Base-by-base conservation (phyloP, 345 rosid genomes). In the Euphorbia tirucalli region DNA sequence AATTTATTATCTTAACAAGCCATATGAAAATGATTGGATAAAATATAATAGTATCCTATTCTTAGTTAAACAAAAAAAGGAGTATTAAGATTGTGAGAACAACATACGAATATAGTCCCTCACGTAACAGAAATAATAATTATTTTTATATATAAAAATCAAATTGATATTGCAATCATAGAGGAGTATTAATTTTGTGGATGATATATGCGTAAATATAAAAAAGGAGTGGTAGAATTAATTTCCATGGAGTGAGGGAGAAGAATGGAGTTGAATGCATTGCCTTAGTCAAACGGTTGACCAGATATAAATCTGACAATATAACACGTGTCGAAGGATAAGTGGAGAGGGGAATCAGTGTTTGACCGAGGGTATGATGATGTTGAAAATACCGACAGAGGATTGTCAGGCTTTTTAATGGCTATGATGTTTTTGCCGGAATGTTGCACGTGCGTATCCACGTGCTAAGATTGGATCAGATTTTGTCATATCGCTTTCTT, bases 271-370 rank as follows among this genome's bases (percentile, higher is more conserved):
- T 2, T 44, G 49, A 7, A 7, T n/a, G 44, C 9, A 41, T 41
- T 41, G 11, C 5, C 1, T 7, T 46, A 15, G 80, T 79, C 81
- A 67, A 79, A 73, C 70, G 73, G 71, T 72, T 74, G 77, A 77
- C 44, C 19, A 25, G 1, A 22, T 1, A n/a, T n/a, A 31, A 28
- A 3, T 15, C 22, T 22, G 64, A 50, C 14, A 41, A 0, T 0
- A 9, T 9, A 32, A 71, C 24, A 83, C 18, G 6, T 79, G 83
- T 75, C 77, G 30, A 48, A 0, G 3, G 3, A 9, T 50, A 0
- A 71, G 31, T 83, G 73, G 77, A 0, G 2, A 11, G 8, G 25
- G 7, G 25, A 31, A 24, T 37, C 15, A 50, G 31, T 14, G 72
- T 77, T 79, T 77, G 81, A 75, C 71, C 69, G 41, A 48, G n/a